These are phyloP conservation scores for Gossypium stocksii DNA, from an alignment of 345 rosid species.

Conservation along the genomic window DNA sequence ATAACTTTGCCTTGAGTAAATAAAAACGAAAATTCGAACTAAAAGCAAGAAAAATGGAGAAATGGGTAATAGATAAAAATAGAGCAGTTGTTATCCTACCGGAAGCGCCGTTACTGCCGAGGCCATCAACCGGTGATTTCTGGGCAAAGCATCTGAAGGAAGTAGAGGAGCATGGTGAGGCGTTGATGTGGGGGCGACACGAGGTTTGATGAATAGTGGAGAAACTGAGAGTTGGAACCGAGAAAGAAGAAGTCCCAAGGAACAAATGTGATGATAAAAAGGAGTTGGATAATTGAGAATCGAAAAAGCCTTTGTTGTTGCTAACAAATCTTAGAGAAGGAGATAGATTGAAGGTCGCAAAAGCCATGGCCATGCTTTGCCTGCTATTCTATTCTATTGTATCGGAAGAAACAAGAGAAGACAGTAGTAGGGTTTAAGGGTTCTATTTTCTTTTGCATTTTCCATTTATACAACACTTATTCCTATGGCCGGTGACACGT, in stretches of 20 bases:
- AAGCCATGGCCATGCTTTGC: background rate
- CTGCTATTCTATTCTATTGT: background rate
- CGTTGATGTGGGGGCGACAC: conserved; percentile 6
- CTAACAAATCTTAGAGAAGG: background rate
- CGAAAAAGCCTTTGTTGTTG: background rate
- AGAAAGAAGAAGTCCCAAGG: conserved; percentile 18
- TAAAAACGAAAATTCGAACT: background rate
- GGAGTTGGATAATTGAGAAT: conserved; percentile 16
- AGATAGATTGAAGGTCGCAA: background rate
- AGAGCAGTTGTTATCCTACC: conserved; percentile 1
- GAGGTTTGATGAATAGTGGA: conserved; percentile 16
- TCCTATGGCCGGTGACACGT: no score
- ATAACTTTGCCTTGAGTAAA: background rate
- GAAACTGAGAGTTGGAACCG: conserved; percentile 24
- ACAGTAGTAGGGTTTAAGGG: no score
- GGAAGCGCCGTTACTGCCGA: background rate
- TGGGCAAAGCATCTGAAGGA: background rate
- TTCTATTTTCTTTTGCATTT: no score
- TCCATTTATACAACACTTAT: no score
- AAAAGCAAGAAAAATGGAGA: background rate
- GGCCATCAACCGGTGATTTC: background rate
- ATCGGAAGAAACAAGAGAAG: no score
- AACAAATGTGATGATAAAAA: conserved; percentile 14
- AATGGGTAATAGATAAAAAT: background rate
- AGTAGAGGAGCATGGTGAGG: conserved; percentile 15